These are phyloP conservation scores for Populus euphratica DNA, from an alignment of 345 rosid species.

Conservation along the genomic window DNA sequence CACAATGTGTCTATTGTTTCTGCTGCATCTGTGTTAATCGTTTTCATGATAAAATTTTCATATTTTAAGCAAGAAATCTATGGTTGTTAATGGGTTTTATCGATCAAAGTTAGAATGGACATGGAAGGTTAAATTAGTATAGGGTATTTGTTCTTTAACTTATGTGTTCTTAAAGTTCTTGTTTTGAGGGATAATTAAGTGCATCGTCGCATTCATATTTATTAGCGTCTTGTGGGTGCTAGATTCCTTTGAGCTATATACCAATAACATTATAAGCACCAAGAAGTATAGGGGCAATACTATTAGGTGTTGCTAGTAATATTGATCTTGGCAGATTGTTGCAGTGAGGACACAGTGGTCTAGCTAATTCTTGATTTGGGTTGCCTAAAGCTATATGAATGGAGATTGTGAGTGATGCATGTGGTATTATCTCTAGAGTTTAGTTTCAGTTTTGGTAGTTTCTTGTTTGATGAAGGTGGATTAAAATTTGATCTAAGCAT, in stretches of 20 bases:
- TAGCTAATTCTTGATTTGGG: background rate
- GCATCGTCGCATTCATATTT: background rate
- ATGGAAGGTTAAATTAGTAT: background rate
- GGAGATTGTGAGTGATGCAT: background rate
- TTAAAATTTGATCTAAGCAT: background rate
- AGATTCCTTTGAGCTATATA: background rate
- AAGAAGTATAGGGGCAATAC: background rate
- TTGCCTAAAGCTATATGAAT: background rate
- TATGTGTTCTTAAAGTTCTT: no score
- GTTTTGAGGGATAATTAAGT: no score
- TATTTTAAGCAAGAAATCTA: background rate
- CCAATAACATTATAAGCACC: background rate
- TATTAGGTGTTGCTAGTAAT: no score
- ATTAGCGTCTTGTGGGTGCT: background rate
- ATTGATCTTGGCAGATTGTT: background rate
- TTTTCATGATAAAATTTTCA: no score
- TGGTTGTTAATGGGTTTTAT: background rate
- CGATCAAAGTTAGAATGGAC: background rate
- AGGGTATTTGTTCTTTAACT: no score
- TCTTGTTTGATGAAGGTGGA: background rate
- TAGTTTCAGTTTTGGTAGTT: background rate
- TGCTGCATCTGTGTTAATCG: background rate
- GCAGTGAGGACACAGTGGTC: background rate
- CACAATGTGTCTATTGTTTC: background rate
- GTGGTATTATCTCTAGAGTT: no score